Conservation (phyloP, 2,329 filamentous ascomycete genomes). For the Calonectria ilicicola region DNA sequence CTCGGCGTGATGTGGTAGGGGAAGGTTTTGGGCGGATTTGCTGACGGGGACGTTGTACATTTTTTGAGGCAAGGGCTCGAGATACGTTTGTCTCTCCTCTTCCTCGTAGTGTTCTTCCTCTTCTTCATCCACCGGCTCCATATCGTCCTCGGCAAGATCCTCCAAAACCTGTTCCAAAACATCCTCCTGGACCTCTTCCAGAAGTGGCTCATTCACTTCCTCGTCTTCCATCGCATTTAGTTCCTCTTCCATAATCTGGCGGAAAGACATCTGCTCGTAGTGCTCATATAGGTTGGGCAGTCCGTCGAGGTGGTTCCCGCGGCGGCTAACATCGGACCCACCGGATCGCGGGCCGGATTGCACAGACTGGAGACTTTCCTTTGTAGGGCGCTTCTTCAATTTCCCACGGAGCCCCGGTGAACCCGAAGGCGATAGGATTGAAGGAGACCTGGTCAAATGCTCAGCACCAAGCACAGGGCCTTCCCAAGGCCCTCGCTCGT, state of each 20-base stretch:
- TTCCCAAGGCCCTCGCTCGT: slow-evolving; percentile 48
- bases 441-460: slow-evolving; percentile 56
- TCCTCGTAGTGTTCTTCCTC: slow-evolving; percentile 22
- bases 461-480: slow-evolving; percentile 51
- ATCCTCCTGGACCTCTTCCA: neutral
- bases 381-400: slow-evolving; percentile 50
- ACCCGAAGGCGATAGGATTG: slow-evolving; percentile 53
- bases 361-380: slow-evolving; percentile 48
- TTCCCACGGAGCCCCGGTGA: slow-evolving; percentile 44
- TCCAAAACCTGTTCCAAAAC: neutral
- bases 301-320: slow-evolving; percentile 48
- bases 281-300: slow-evolving; percentile 67
- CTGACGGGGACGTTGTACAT: slow-evolving; percentile 11
- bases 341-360: slow-evolving; percentile 37
- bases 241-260: slow-evolving; percentile 51
- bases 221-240: slow-evolving; percentile 21
- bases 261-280: slow-evolving; percentile 68
- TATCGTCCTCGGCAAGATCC: slow-evolving; percentile 21
- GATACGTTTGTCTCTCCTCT: slow-evolving; percentile 24
- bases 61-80: slow-evolving; percentile 28
- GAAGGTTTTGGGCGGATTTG: slow-evolving; percentile 30
- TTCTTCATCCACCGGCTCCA: slow-evolving; percentile 17
- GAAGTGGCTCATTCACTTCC: neutral
- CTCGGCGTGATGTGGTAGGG: slow-evolving; percentile 34
- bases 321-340: slow-evolving; percentile 42